Percentiles rank a stretch among this genome's conserved stretches.
Conservation (phyloP, 2,329 filamentous ascomycete species). For the Trichoderma sp. region DNA sequence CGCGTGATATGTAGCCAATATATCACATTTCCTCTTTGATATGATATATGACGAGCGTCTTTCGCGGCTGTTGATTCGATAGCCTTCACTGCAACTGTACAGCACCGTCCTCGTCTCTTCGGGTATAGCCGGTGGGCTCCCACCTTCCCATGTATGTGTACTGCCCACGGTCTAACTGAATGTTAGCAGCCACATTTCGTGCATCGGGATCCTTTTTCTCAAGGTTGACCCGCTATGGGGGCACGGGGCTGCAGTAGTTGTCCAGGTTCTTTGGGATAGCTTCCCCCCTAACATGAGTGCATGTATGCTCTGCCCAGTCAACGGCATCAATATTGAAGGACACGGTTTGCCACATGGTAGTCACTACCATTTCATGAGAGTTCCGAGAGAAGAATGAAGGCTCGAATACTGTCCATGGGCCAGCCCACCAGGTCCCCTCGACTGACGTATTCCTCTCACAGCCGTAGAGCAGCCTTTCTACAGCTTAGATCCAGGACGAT, state of each 20-base stretch:
- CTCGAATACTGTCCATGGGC: background rate
- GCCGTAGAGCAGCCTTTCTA: background rate
- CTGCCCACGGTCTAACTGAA: background rate
- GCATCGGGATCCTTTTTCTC: background rate
- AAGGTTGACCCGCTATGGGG: background rate
- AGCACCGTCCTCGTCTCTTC: background rate
- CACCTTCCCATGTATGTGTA: background rate
- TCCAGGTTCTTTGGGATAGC: background rate
- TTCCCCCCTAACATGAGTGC: background rate
- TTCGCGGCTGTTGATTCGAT: background rate
- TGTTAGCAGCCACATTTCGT: background rate
- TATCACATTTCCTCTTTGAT: background rate
- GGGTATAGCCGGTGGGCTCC: background rate
- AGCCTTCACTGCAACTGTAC: background rate
- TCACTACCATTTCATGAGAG: background rate
- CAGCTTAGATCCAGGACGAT: background rate
- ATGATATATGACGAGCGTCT: slow-evolving; percentile 8
- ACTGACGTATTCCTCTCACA: background rate
- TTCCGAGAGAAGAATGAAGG: too few species aligned
- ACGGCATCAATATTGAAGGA: background rate
- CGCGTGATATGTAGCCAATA: background rate
- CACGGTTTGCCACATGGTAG: background rate
- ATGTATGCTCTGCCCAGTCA: background rate
- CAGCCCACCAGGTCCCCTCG: background rate
- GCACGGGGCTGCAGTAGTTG: background rate